Base-by-base conservation (phyloP, 2,329 filamentous ascomycete species). In the Rasamsonia emersonii region DNA sequence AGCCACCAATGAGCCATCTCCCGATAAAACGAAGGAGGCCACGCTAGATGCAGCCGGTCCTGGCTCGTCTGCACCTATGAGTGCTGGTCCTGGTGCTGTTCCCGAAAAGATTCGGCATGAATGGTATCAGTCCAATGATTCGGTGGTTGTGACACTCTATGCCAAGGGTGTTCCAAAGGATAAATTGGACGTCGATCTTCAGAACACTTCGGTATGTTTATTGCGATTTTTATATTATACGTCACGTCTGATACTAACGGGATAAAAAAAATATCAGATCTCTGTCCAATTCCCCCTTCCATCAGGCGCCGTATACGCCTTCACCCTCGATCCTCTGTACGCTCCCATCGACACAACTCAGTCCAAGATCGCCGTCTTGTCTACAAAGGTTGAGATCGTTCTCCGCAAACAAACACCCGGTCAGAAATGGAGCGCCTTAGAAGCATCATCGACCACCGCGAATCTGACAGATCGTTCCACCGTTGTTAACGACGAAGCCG, bases 321-420 rank as follows among this genome's bases (percentile, higher is more conserved):
- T 75, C 49, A 69, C 67, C 1, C 68, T 86, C 25, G 69, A 77
- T 11, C 77, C 82, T 4, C 72, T 89, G 3, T 86, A 71, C 54
- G 75, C 71, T 9, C 54, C 70, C 7, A 77, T 93, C 45, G 71
- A 83, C 32, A 58, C 74, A 0, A 48, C 67, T 1, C 58, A 68
- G 18, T 85, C 76, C 13, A 79, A 68, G 26, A 74, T 65, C 44
- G 71, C 67, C 1, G 72, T 93, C 33, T 79, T 82, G 24, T 69
- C 80, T 2, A 85, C 77, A 49, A 94, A 94, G 55, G 70, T 93
- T 33, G 86, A 93, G 55, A 64, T 94, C 21, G 71, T 65, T 8
- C 69, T 94, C 10, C 70, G 69, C 39, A 94, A 94, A 57, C 64
- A 68, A 24, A 67, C 56, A 1, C 57, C 72, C 0, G 80, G 79